Percentiles rank a stretch among this genome's conserved stretches.
phyloP scores from a whole-genome alignment of 192 early-diverging fungal species.

The Backusella tuberculispora region DNA sequence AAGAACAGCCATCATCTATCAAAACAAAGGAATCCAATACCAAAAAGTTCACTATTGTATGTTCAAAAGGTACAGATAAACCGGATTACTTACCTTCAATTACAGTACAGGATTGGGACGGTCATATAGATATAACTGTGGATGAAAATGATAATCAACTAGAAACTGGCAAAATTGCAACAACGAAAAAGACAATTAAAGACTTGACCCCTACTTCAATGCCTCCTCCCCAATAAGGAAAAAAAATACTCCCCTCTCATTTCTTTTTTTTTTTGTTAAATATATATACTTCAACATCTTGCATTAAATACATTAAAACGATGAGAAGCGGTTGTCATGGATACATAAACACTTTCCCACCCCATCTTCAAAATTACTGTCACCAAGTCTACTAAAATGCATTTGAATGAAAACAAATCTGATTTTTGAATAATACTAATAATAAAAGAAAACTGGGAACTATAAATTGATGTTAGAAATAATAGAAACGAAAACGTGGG shows the following conservation, averaged over 20 bases:
- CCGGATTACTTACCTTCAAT: slow-evolving; percentile 32
- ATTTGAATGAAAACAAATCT: too few species aligned
- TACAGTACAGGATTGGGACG: slow-evolving; percentile 42
- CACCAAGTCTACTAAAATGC: too few species aligned
- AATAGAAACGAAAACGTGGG: too few species aligned
- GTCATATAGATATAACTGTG: slow-evolving; percentile 10
- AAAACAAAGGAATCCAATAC: not conserved
- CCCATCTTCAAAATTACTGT: too few species aligned
- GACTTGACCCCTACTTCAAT: not conserved
- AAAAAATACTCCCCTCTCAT: too few species aligned
- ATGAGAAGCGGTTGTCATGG: too few species aligned
- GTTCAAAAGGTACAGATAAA: not conserved
- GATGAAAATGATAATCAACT: slow-evolving; percentile 8
- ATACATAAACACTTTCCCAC: too few species aligned
- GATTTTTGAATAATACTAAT: too few species aligned
- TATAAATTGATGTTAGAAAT: too few species aligned
- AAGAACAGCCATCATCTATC: not conserved
- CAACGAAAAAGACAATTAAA: not conserved
- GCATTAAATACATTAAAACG: not conserved
- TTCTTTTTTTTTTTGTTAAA: too few species aligned
- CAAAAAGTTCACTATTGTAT: not conserved
- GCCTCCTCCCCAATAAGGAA: not conserved
- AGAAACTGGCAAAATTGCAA: not conserved
- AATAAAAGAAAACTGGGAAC: too few species aligned
- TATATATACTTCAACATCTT: not conserved